Evolutionary conservation across 306 rosid species (phyloP), one percentile per base, ranked within the genome.

Genomic region (Rosa multiflora): DNA sequence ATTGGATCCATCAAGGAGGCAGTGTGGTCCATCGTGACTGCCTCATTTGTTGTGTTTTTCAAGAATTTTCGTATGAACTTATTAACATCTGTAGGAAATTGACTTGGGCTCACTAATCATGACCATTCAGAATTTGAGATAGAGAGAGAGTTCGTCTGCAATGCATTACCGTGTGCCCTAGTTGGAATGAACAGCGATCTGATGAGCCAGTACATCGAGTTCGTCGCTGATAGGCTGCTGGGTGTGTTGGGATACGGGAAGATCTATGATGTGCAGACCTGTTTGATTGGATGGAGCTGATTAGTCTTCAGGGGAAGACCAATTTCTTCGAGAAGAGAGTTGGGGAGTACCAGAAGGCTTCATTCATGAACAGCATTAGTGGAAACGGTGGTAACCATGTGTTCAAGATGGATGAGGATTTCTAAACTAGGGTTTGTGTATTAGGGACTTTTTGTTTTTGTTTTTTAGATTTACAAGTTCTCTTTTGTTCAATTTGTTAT

Each of bases 261-360:
- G 78, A 58, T 92, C 0, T 94, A 90, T 26, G 75, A 87, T 42
- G 94, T 69, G 0, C 88, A 75, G 73, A 94, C 71, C 98, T 97
- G 0, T 94, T 94, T 37, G 98, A 92, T 76, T 94, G 98, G 98
- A 94, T 94, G 98, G 98, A 94, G 79, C 68, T 94, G 82, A 94
- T 94, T 20, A 92, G 97, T 1, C 80, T 94, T 71, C 97, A 94
- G 72, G 96, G 98, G 26, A 94, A 94, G 79, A 92, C 97, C 4
- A 94, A 94, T 67, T 94, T 94, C 80, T 94, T 94, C 8, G 98
- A 94, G 81, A 89, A 92, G 80, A 82, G 96, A 4, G 98, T 94
- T 1, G 97, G 98, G 0, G 98, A 94, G 12, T 94, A 92, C 26
- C 96, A 92, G 86, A 94, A 87, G 81, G 96, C 97, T 1, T 86